Conservation (phyloP, 2,329 filamentous ascomycete genomes). For the Paecilomyces variotii region DNA sequence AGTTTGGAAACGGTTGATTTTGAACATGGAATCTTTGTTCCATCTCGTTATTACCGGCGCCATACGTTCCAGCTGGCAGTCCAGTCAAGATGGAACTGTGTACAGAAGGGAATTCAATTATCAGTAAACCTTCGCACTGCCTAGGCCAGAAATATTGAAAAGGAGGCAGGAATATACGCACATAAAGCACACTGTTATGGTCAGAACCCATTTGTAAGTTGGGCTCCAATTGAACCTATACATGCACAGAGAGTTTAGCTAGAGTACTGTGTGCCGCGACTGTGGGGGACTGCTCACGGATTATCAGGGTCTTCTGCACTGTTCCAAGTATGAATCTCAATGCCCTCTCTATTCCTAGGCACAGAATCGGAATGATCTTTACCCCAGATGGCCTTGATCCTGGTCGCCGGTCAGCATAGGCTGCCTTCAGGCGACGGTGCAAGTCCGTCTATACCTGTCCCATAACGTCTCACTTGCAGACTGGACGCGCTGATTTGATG, state of each 20-base stretch:
- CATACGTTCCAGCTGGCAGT: constrained; percentile 35
- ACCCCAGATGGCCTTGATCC: not conserved
- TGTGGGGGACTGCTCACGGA: not conserved
- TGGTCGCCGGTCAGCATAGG: not conserved
- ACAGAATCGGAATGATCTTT: not conserved
- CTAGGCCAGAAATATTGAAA: not conserved
- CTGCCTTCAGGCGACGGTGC: not conserved
- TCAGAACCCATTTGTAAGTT: not conserved
- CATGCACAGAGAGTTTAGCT: not conserved
- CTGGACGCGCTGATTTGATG: not conserved
- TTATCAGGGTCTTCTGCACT: not conserved
- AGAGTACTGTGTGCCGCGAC: not conserved
- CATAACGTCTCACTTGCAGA: not conserved
- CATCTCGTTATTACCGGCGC: constrained; percentile 25
- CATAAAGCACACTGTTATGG: not conserved
- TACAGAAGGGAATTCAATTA: not conserved
- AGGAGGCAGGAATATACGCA: not conserved
- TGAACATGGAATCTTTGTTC: constrained; percentile 23
- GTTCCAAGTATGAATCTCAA: not conserved
- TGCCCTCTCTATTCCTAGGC: not conserved
- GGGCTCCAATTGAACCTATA: not conserved
- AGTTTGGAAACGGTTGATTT: constrained; percentile 25
- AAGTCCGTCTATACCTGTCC: not conserved
- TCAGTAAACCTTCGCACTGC: not conserved
- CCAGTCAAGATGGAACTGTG: constrained; percentile 33